Evolutionary conservation across 208 protist genomes (phyloP).

Genomic region (Leishmania guyanensis): DNA sequence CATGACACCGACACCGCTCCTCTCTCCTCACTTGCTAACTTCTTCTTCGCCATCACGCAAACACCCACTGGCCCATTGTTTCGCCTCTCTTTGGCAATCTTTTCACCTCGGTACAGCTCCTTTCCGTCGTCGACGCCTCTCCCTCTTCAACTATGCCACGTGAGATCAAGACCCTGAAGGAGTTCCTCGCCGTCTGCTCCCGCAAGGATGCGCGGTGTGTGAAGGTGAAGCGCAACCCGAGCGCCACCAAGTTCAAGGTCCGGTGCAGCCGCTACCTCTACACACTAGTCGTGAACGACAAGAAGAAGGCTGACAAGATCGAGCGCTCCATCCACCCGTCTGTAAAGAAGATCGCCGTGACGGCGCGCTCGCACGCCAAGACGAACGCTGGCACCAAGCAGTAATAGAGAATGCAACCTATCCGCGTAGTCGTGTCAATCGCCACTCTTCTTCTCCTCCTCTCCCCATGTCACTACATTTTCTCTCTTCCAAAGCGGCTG

Average conservation of each 20-base stretch:
- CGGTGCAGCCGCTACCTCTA: conserved; percentile 93
- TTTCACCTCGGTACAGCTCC: conserved; percentile 3
- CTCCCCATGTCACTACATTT: background rate
- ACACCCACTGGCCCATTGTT: conserved; percentile 12
- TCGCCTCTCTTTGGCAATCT: conserved; percentile 4
- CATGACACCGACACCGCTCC: background rate
- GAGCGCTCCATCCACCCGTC: conserved; percentile 89
- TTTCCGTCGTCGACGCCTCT: conserved; percentile 1
- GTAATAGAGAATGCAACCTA: conserved; percentile 1
- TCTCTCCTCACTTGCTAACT: background rate
- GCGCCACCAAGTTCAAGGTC: conserved; percentile 93
- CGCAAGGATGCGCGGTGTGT: conserved; percentile 92
- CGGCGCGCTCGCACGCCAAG: conserved; percentile 80
- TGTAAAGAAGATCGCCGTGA: conserved; percentile 91
- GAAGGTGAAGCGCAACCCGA: conserved; percentile 93
- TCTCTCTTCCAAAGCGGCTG: background rate
- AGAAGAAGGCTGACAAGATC: conserved; percentile 93
- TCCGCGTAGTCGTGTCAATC: background rate
- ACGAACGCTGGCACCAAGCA: conserved; percentile 83
- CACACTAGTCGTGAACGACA: conserved; percentile 90
- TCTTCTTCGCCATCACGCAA: conserved; percentile 1
- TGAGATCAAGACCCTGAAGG: conserved; percentile 93
- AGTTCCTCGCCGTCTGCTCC: conserved; percentile 93
- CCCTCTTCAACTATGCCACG: conserved; percentile 60
- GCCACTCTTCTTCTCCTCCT: background rate